These are phyloP conservation scores for Albifimbria verrucaria DNA, from an alignment of 2,329 filamentous ascomycete genomes.

Conservation along the genomic window DNA sequence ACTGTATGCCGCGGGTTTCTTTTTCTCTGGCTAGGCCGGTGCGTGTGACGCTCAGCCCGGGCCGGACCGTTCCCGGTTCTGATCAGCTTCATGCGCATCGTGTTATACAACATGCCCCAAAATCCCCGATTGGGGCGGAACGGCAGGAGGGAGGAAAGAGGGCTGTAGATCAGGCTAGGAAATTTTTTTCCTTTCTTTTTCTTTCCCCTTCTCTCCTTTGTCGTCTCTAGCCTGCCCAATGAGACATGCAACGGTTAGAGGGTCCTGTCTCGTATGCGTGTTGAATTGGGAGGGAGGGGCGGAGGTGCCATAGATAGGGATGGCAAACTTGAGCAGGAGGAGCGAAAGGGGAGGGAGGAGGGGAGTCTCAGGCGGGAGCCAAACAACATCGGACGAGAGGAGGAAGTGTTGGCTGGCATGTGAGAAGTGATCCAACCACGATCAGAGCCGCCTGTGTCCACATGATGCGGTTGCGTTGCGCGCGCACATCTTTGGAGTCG, in stretches of 20 bases:
- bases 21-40: no score
- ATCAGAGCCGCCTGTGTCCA: no score
- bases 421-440: not conserved
- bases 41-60: not conserved
- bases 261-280: no score
- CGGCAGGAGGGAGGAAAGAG: constrained; percentile 2
- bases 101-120: not conserved
- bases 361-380: not conserved
- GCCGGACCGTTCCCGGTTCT: not conserved
- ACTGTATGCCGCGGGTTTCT: no score
- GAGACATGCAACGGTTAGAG: not conserved
- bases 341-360: not conserved
- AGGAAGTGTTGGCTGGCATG: not conserved
- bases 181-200: constrained; percentile 2
- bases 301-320: no score
- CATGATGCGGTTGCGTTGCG: no score
- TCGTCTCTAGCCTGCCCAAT: not conserved
- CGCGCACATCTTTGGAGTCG: no score
- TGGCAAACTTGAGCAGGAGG: no score
- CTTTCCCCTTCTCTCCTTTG: constrained; percentile 1
- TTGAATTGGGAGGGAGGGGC: no score
- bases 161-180: not conserved
- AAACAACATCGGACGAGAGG: no score
- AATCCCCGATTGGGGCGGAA: constrained; percentile 1
- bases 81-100: not conserved